phyloP scores from a whole-genome alignment of 108 stramenopile genomes.

The Discostella pseudostelligera region DNA sequence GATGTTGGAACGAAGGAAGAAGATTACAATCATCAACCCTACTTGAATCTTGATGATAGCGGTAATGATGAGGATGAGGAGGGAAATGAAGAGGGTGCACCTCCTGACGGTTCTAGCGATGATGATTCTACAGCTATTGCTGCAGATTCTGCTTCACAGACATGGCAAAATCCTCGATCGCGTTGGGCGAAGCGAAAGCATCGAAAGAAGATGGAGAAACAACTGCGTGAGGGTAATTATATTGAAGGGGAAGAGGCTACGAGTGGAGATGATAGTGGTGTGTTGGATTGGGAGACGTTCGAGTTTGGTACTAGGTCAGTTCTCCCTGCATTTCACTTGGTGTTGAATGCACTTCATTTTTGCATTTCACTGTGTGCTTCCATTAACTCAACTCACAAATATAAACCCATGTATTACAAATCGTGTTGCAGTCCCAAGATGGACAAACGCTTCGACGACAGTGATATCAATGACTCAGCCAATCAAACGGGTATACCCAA shows the following conservation, averaged over 20 bases:
- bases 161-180: conserved; percentile 23
- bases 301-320: conserved; percentile 41
- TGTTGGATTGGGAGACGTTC: conserved; percentile 40
- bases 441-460: conserved; percentile 34
- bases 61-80: too few species aligned
- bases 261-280: not conserved
- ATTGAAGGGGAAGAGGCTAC: conserved; percentile 3
- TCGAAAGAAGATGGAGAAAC: conserved; percentile 25
- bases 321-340: too few species aligned
- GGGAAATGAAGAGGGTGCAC: too few species aligned
- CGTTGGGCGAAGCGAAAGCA: conserved; percentile 31
- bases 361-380: too few species aligned
- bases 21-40: too few species aligned
- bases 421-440: conserved; percentile 34
- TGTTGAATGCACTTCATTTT: too few species aligned
- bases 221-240: not conserved
- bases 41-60: too few species aligned
- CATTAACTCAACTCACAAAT: too few species aligned
- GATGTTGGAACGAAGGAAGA: too few species aligned
- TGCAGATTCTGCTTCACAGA: not conserved
- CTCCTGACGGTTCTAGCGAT: too few species aligned
- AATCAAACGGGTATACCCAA: conserved; percentile 28
- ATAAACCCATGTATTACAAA: too few species aligned
- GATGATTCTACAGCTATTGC: not conserved
- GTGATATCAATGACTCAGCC: conserved; percentile 3